Conservation (phyloP, 179 eudicot genomes). For the Kewa caespitosa region DNA sequence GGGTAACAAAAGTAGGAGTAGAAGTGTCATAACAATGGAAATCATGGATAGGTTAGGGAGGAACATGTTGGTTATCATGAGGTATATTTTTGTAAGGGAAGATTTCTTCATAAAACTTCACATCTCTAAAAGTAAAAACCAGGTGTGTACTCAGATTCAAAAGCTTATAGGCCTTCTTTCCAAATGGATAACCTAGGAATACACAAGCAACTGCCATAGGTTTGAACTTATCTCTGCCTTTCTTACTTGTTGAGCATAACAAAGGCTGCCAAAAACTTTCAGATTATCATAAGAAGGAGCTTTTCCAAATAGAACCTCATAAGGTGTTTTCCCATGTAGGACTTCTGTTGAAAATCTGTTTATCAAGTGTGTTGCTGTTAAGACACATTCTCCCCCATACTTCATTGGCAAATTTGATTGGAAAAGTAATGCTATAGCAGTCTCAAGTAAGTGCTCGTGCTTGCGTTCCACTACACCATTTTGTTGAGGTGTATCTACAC, state of each 20-base stretch:
- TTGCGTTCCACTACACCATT: not conserved
- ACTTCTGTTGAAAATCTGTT: not conserved
- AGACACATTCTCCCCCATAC: not conserved
- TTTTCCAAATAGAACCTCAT: not conserved
- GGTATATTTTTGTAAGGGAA: not conserved
- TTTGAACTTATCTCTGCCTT: not conserved
- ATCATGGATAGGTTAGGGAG: too few species aligned
- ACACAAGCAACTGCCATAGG: not conserved
- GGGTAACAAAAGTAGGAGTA: too few species aligned
- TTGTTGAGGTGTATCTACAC: not conserved
- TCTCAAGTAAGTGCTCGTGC: not conserved
- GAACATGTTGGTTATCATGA: too few species aligned
- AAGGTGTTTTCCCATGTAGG: not conserved
- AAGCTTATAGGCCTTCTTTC: not conserved
- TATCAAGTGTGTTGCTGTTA: not conserved
- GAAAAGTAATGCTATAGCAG: not conserved
- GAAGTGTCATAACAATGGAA: too few species aligned
- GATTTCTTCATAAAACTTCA: not conserved
- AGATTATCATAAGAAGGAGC: not conserved
- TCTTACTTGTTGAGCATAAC: too few species aligned
- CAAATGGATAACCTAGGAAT: not conserved
- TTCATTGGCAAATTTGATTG: not conserved
- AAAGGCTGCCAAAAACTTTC: not conserved
- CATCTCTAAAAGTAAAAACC: not conserved
- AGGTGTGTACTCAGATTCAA: not conserved